Evolutionary conservation across 2,329 filamentous ascomycete genomes (phyloP), one percentile per base, ranked within the genome.

Genomic region (Ceratocystis papillata): DNA sequence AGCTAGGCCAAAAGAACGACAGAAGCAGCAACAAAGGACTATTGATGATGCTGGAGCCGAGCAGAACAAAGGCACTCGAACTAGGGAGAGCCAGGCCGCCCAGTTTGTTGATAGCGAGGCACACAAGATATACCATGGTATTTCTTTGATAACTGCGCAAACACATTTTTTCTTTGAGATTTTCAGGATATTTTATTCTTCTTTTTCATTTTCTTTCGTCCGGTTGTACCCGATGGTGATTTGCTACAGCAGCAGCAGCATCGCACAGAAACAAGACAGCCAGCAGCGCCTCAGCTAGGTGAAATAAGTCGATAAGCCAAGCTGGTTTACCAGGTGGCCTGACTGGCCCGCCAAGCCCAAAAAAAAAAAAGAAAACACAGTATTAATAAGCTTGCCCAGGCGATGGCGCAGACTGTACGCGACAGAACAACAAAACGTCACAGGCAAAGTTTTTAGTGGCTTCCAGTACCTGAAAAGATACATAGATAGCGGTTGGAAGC

Each of bases 341-440:
- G 50, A 55, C 50, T 25, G 60, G 22, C 44, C 22, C n/a, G 46
- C 5, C 30, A 62, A 20, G 20, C 28, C 28, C 41, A 55, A 53
- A 53, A 20, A 53, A 53, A 53, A 55, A 12, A 53, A 20, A 64
- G 3, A 20, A 20, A 22, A 37, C 22, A 28, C 30, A 53, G 20
- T 48, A 64, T 28, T 4, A 12, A 62, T 17, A 15, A 30, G 50
- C 25, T 6, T 12, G 50, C 25, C 20, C 22, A 67, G 66, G 66
- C 55, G 66, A 33, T n/a, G 28, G 22, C 17, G 20, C 20, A 15
- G 12, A 67, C 66, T 65, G 66, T 67, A 67, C 62, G 62, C 55
- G 63, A 67, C 55, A 62, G 44, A 57, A 59, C 61, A 67, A 62
- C 62, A 57, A 65, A 65, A 25, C 25, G 48, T n/a, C 12, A 37